Percentiles rank a stretch among this genome's conserved stretches.
phyloP scores from a whole-genome alignment of 169 alveolate genomes.

The Cyclospora cayetanensis region DNA sequence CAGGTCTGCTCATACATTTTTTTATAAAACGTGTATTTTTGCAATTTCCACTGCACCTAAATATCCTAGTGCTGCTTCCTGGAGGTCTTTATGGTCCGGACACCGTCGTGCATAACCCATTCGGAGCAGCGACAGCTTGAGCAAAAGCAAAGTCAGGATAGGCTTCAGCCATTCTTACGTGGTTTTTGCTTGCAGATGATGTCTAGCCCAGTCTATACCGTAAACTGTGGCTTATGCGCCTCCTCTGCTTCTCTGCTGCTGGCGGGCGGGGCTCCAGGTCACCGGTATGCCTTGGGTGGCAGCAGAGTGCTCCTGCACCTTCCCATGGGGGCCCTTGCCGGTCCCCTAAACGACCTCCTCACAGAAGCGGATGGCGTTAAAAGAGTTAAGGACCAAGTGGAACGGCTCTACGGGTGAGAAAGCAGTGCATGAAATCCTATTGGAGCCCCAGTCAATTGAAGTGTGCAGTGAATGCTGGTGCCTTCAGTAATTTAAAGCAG shows the following conservation, averaged over 20 bases:
- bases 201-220: slow-evolving; percentile 23
- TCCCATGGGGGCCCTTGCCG: slow-evolving; percentile 55
- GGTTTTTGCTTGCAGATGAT: slow-evolving; percentile 22
- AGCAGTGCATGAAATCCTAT: too few species aligned
- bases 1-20: too few species aligned
- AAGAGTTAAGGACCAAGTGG: background rate
- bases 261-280: slow-evolving; percentile 35
- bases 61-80: background rate
- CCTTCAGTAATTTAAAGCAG: too few species aligned
- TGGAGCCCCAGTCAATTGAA: too few species aligned
- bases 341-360: background rate
- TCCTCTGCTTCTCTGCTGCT: slow-evolving; percentile 47
- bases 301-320: slow-evolving; percentile 45
- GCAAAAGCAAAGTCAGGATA: background rate
- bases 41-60: slow-evolving; percentile 10
- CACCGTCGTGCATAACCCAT: background rate
- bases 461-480: too few species aligned
- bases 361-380: background rate
- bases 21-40: too few species aligned
- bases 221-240: slow-evolving; percentile 46
- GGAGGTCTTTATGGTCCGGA: background rate
- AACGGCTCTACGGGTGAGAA: slow-evolving; percentile 19
- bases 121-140: background rate
- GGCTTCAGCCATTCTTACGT: background rate
- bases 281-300: slow-evolving; percentile 37